Evolutionary conservation across 768 basidiomycete genomes (phyloP).

Genomic region (Fomitopsis serialis): DNA sequence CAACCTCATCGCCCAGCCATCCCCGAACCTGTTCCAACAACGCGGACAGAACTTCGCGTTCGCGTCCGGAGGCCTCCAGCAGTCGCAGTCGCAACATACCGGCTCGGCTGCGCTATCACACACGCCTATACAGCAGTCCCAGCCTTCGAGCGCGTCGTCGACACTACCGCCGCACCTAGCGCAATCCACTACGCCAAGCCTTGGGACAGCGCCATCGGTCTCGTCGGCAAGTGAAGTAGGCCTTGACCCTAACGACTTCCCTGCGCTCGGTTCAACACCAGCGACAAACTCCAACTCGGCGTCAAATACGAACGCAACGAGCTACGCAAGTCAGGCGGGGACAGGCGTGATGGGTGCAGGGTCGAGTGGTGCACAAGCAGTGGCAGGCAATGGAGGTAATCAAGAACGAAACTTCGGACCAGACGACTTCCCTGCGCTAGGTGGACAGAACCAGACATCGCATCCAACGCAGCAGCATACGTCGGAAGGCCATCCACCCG

Average conservation of each 20-base stretch:
- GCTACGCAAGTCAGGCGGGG: conserved; percentile 81
- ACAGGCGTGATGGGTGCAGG: conserved; percentile 48
- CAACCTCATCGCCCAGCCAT: conserved; percentile 49
- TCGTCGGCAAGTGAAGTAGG: conserved; percentile 71
- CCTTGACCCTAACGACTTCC: conserved; percentile 83
- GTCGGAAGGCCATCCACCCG: conserved; percentile 57
- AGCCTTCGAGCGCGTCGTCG: conserved; percentile 42
- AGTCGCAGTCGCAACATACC: conserved; percentile 36
- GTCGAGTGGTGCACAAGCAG: conserved; percentile 23
- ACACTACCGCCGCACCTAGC: conserved; percentile 51
- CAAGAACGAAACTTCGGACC: conserved; percentile 71
- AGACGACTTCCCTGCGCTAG: conserved; percentile 86
- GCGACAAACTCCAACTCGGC: conserved; percentile 36
- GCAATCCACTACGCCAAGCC: conserved; percentile 39
- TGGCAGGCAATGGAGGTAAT: conserved; percentile 30
- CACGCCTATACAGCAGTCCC: conserved; percentile 35
- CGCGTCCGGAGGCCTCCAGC: conserved; percentile 51
- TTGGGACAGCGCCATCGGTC: conserved; percentile 49
- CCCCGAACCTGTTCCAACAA: conserved; percentile 63
- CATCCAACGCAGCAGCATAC: conserved; percentile 31
- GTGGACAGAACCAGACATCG: conserved; percentile 49
- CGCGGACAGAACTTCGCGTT: conserved; percentile 67
- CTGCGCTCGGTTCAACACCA: conserved; percentile 70
- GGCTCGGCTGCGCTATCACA: conserved; percentile 22
- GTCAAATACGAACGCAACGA: conserved; percentile 43